Evolutionary conservation across 163 green algal species (phyloP).

Genomic region (Scenedesmus sp.): DNA sequence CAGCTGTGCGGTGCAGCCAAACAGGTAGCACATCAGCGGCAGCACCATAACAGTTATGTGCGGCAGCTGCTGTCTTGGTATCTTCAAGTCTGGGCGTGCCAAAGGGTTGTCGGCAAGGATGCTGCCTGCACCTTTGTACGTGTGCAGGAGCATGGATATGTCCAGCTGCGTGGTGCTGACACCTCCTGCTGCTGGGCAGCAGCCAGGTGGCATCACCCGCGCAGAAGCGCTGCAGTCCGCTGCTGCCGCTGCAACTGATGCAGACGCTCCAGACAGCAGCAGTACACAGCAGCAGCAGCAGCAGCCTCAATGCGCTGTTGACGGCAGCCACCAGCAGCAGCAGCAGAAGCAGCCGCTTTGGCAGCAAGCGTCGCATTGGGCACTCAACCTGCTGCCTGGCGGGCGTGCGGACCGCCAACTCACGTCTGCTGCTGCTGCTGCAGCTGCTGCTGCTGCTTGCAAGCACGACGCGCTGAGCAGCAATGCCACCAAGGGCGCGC

Average conservation of each 20-base stretch:
- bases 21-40: conserved; percentile 23
- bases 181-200: background rate
- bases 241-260: background rate
- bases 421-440: background rate
- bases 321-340: conserved; percentile 10
- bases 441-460: background rate
- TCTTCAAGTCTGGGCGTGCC: background rate
- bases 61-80: no score
- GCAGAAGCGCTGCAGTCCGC: background rate
- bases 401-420: background rate
- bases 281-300: conserved; percentile 20
- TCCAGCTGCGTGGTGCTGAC: background rate
- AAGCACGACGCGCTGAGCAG: conserved; percentile 5
- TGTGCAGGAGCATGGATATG: conserved; percentile 47
- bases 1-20: conserved; percentile 48
- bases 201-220: background rate
- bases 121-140: conserved; percentile 46
- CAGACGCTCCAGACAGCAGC: conserved; percentile 5
- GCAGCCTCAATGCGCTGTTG: background rate
- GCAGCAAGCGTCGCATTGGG: conserved; percentile 44
- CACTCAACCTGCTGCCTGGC: background rate
- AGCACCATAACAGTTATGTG: no score
- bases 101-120: conserved; percentile 53
- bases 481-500: background rate
- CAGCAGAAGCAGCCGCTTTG: conserved; percentile 31